Evolutionary conservation across 176 grass and related monocot genomes (phyloP), one percentile per base, ranked within the genome.

Genomic region (Oryza nivara): DNA sequence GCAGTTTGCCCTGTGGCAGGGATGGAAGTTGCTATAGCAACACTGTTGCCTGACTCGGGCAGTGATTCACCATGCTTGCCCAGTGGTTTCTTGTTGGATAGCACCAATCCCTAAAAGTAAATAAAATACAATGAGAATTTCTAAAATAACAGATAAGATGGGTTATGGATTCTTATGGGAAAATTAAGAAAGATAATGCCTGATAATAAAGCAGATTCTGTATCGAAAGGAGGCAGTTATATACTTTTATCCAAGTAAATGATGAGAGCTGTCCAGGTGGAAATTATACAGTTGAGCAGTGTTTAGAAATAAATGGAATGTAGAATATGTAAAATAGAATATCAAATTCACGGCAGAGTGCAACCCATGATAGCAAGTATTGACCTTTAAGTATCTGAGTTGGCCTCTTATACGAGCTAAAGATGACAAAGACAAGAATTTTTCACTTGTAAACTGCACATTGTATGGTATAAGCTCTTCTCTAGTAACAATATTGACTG

Each of bases 381-480:
- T 80, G 76, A 80, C 96, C 96, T 95, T 90, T 60, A 98, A 90
- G 84, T 95, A 95, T 58, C 91, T 72, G 22, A 98, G 91, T 83
- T 98, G 96, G 40, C 96, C 96, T 79, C 92, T 98, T 67, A 95
- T 90, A 78, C 96, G 91, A 74, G 79, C 73, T 58, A 98, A 91
- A 68, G 91, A 91, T 40, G 91, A 84, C 45, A 95, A 80, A 19
- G 91, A 87, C 70, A 93, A 54, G 75, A 93, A 90, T 58, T 98
- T 95, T 32, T 98, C 93, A 81, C 85, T 93, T 65, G 96, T 93
- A 81, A 95, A 95, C 75, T 98, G 96, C 67, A 95, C 65, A 45
- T 77, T 95, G 44, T 88, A 83, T 85, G 87, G 82, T 85, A 98
- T 79, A 44, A 98, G 73, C 67, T 98, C 92, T 84, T 92, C 96